Percentiles rank a stretch among this genome's conserved stretches.
Conservation (phyloP, 2,329 filamentous ascomycete genomes). For the Ascochyta fabae region DNA sequence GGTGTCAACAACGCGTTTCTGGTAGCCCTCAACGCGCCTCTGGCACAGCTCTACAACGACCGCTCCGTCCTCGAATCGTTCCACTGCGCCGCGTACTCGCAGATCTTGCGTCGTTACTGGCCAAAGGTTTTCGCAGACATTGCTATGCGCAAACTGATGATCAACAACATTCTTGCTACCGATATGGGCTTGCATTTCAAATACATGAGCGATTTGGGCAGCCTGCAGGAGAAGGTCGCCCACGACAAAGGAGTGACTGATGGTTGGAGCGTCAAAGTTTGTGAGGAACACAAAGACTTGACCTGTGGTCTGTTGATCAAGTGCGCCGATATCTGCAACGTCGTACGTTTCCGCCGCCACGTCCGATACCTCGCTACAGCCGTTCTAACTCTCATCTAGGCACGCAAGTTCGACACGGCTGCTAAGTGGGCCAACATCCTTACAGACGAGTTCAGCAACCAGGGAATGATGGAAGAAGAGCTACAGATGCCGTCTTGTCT, state of each 20-base stretch:
- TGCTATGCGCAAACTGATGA: conserved; percentile 87
- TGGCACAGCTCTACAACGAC: conserved; percentile 96
- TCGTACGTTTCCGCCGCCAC: conserved; percentile 66
- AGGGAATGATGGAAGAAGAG: conserved; percentile 89
- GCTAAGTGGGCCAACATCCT: conserved; percentile 89
- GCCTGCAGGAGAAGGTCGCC: conserved; percentile 77
- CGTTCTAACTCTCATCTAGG: conserved; percentile 58
- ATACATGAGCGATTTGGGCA: conserved; percentile 89
- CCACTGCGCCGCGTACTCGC: conserved; percentile 95
- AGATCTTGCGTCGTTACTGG: conserved; percentile 93
- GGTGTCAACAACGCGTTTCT: conserved; percentile 98
- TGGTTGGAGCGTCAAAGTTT: conserved; percentile 76
- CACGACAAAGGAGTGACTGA: conserved; percentile 68
- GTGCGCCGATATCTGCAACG: conserved; percentile 98
- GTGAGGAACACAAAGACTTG: conserved; percentile 78
- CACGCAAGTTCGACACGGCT: conserved; percentile 81
- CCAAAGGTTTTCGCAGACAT: conserved; percentile 78
- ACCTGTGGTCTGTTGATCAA: conserved; percentile 95
- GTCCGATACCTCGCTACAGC: background rate
- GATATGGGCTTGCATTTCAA: conserved; percentile 98
- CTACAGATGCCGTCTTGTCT: conserved; percentile 87
- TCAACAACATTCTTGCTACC: conserved; percentile 95
- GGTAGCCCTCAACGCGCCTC: conserved; percentile 85
- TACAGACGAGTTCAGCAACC: conserved; percentile 93
- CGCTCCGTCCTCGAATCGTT: conserved; percentile 96